Percentiles rank a stretch among this genome's conserved stretches.
Evolutionary conservation across 106 monocot species (phyloP).

Genomic region (Dioscorea dumetorum): DNA sequence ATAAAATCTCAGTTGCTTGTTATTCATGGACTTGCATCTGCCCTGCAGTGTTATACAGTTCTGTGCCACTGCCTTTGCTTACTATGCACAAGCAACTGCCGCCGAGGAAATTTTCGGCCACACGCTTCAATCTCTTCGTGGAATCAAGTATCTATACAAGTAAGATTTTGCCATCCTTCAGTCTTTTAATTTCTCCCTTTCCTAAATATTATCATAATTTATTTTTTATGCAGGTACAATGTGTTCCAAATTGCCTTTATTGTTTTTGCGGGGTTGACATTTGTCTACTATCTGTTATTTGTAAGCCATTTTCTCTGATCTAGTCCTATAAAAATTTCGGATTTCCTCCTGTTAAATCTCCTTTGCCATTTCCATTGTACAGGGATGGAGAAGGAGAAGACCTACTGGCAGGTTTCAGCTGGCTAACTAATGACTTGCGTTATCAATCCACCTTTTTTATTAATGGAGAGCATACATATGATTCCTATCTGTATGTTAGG

Average conservation of each 20-base stretch:
- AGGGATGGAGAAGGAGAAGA: conserved; percentile 96
- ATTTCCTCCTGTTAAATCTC: background rate
- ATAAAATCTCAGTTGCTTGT: no score
- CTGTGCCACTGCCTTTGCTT: conserved; percentile 91
- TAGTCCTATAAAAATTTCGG: background rate
- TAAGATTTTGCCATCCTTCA: conserved; percentile 17
- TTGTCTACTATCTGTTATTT: conserved; percentile 66
- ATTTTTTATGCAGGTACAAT: conserved; percentile 62
- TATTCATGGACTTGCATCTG: background rate
- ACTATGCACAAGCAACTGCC: conserved; percentile 95
- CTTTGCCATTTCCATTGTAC: background rate
- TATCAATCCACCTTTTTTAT: no score
- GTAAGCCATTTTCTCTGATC: conserved; percentile 36
- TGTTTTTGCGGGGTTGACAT: conserved; percentile 55
- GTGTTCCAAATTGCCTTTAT: conserved; percentile 90
- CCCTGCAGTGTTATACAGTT: conserved; percentile 93
- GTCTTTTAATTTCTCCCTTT: background rate
- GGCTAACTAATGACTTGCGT: conserved; percentile 30
- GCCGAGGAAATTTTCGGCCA: conserved; percentile 99
- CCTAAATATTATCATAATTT: no score
- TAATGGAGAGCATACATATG: no score
- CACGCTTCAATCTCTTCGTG: conserved; percentile 86
- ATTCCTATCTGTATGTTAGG: no score
- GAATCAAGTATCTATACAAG: conserved; percentile 99
- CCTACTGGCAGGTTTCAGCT: conserved; percentile 68